Evolutionary conservation across 371 early-diverging fungal genomes (phyloP).

Genomic region (Catenaria anguillulae): DNA sequence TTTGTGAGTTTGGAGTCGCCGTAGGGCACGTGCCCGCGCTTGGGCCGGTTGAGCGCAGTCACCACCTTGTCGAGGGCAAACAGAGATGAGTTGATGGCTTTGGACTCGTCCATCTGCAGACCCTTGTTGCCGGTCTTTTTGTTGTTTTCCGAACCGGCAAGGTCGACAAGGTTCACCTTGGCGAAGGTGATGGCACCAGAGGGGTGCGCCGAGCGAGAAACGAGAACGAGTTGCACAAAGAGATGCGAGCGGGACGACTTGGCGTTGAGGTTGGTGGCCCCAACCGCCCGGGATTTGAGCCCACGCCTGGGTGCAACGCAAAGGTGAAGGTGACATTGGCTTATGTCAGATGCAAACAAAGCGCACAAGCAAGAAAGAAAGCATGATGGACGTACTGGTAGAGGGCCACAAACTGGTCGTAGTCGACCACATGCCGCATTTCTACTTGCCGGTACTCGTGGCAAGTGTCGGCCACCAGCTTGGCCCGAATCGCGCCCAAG

Average conservation of each 20-base stretch:
- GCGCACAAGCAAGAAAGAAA: too few relatives aligned
- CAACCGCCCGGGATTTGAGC: conserved; percentile 12
- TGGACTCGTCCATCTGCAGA: conserved; percentile 45
- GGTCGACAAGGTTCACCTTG: conserved; percentile 47
- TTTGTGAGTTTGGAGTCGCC: conserved; percentile 63
- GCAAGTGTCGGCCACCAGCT: conserved; percentile 20
- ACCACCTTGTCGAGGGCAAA: conserved; percentile 59
- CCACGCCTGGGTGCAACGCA: too few relatives aligned
- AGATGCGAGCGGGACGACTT: conserved; percentile 49
- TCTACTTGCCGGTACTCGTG: conserved; percentile 31
- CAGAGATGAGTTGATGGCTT: conserved; percentile 54
- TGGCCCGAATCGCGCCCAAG: conserved; percentile 13
- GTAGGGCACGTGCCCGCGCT: conserved; percentile 42
- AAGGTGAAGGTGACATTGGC: conserved; percentile 40
- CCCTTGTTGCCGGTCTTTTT: conserved; percentile 44
- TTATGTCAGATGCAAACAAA: too few relatives aligned
- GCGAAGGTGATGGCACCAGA: neutral
- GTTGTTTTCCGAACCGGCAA: conserved; percentile 67
- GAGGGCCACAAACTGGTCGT: conserved; percentile 26
- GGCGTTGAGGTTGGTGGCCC: conserved; percentile 47
- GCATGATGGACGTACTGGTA: too few relatives aligned
- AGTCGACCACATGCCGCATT: conserved; percentile 35
- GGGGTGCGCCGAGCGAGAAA: too few relatives aligned
- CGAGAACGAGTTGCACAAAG: conserved; percentile 28
- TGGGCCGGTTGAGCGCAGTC: conserved; percentile 34